phyloP scores from a whole-genome alignment of 495 filamentous ascomycete species.

The Aspergillus campestris region DNA sequence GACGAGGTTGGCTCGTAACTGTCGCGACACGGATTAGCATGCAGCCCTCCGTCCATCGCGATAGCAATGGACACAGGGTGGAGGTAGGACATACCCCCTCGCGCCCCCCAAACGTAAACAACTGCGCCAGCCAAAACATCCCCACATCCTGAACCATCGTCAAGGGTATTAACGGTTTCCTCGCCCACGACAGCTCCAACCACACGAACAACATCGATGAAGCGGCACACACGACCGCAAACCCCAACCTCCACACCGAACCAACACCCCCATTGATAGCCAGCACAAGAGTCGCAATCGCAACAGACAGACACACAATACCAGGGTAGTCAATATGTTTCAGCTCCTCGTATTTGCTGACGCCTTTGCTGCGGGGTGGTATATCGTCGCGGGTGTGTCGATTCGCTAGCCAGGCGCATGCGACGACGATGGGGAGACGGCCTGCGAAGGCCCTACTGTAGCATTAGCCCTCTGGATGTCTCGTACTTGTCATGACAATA shows the following conservation, averaged over 20 bases:
- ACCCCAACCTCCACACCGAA: neutral
- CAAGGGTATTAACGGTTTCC: slow-evolving; percentile 1
- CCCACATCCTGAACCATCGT: slow-evolving; percentile 2
- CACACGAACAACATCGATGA: neutral
- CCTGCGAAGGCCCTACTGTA: slow-evolving; percentile 1
- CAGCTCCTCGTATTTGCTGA: neutral
- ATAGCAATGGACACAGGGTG: neutral
- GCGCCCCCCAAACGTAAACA: slow-evolving; percentile 2
- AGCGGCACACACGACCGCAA: neutral
- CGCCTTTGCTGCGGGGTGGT: neutral
- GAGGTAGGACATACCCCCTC: neutral
- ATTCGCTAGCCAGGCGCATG: neutral
- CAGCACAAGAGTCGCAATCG: neutral
- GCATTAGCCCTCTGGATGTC: neutral
- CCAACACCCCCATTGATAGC: neutral
- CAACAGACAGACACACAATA: neutral
- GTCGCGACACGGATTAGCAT: neutral
- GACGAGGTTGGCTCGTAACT: slow-evolving; percentile 2
- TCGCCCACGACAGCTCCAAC: neutral
- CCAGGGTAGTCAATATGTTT: neutral
- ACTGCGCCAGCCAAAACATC: slow-evolving; percentile 2
- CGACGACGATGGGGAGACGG: neutral
- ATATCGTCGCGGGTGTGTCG: neutral
- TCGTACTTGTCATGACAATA: neutral
- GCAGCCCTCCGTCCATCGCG: no score